These are phyloP conservation scores for Azolla pinnata DNA, from an alignment of 75 land plant genomes.

Conservation along the genomic window DNA sequence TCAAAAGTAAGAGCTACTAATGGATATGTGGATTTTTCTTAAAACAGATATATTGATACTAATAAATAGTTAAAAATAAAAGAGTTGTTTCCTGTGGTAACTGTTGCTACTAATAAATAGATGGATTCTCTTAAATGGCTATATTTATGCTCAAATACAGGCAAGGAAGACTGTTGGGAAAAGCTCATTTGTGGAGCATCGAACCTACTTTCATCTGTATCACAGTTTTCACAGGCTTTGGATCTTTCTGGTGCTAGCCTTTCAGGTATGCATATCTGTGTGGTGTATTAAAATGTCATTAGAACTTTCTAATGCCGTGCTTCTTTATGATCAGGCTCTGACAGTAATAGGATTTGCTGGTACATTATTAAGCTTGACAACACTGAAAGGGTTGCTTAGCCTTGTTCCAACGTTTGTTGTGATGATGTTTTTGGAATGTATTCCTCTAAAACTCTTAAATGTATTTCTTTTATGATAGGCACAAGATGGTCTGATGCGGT, in stretches of 20 bases:
- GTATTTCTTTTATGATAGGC: background rate
- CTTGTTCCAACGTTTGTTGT: constrained; percentile 82
- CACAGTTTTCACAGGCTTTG: constrained; percentile 97
- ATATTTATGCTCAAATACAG: background rate
- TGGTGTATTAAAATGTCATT: background rate
- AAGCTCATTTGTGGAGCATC: constrained; percentile 87
- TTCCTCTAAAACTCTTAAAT: background rate
- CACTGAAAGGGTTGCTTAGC: constrained; percentile 57
- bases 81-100: too few relatives aligned
- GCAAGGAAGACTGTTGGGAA: constrained; percentile 37
- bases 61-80: too few relatives aligned
- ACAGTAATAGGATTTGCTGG: constrained; percentile 69
- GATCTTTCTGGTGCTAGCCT: constrained; percentile 86
- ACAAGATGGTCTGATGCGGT: background rate
- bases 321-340: constrained; percentile 41
- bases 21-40: background rate
- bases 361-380: constrained; percentile 26
- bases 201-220: constrained; percentile 84
- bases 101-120: too few relatives aligned
- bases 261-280: constrained; percentile 58
- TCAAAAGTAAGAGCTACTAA: background rate
- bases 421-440: constrained; percentile 85
- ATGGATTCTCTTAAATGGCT: background rate
- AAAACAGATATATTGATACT: background rate
- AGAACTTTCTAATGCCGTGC: too few relatives aligned